Conservation (phyloP, 139 green algal genomes). For the Closterium sp. region DNA sequence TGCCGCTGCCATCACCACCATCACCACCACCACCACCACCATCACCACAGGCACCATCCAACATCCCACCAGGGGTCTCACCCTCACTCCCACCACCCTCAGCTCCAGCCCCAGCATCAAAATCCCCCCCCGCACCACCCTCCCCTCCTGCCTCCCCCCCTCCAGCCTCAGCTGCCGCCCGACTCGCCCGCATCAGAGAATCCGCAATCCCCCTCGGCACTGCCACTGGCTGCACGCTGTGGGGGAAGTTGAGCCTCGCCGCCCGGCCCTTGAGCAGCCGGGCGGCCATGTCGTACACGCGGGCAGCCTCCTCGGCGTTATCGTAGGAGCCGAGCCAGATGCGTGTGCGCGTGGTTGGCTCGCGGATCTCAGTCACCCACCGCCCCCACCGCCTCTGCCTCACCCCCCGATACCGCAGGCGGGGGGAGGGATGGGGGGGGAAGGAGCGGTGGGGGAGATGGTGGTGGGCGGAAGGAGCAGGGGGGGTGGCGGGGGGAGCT, state of each 20-base stretch:
- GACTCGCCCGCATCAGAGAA: neutral
- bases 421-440: neutral
- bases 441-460: neutral
- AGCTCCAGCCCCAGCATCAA: neutral
- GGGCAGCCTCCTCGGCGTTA: conserved; percentile 15
- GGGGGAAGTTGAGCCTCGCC: neutral
- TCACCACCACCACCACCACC: neutral
- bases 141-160: neutral
- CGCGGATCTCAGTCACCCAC: conserved; percentile 20
- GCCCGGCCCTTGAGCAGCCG: neutral
- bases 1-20: neutral
- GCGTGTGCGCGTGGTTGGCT: conserved; percentile 1
- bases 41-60: neutral
- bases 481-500: neutral
- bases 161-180: neutral
- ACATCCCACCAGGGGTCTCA: no score
- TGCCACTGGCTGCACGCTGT: neutral
- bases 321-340: conserved; percentile 23
- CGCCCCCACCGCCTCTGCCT: conserved; percentile 15
- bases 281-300: conserved; percentile 17
- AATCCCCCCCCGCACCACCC: neutral
- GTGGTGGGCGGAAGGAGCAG: neutral
- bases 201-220: neutral
- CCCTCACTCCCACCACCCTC: neutral
- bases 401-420: neutral